A percentile compares a stretch with the other conserved stretches of the same genome.
Evolutionary conservation across 768 basidiomycete genomes (phyloP).

Genomic region (Trametes meyenii): DNA sequence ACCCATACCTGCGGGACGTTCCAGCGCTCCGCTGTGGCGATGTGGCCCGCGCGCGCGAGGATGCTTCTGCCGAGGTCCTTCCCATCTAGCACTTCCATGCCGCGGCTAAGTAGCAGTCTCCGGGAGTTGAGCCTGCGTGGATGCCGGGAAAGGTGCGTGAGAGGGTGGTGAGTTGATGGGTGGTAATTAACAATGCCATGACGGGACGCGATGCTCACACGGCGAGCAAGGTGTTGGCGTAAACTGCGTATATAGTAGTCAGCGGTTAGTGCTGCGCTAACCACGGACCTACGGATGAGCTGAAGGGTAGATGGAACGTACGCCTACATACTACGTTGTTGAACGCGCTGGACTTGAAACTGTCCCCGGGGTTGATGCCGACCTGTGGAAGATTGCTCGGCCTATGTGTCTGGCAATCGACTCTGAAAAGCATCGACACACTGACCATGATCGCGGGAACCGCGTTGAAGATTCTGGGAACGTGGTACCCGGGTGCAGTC

Average conservation of each 20-base stretch:
- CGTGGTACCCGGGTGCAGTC: too few relatives aligned
- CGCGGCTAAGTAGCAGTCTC: neutral
- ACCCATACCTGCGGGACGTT: too few relatives aligned
- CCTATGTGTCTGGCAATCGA: too few relatives aligned
- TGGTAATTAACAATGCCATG: too few relatives aligned
- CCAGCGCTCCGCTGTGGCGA: too few relatives aligned
- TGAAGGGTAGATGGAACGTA: neutral
- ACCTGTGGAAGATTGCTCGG: too few relatives aligned
- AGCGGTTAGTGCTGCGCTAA: neutral
- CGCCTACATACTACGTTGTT: neutral
- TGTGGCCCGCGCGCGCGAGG: too few relatives aligned
- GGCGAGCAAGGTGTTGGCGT: neutral
- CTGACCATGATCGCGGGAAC: too few relatives aligned
- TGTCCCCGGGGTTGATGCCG: too few relatives aligned
- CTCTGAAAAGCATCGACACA: too few relatives aligned
- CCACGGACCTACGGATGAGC: neutral
- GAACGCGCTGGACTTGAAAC: neutral
- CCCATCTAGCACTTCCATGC: neutral
- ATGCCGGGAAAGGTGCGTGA: neutral
- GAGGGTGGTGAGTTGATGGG: neutral
- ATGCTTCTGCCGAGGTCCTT: too few relatives aligned
- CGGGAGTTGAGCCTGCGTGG: neutral
- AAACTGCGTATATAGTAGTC: neutral
- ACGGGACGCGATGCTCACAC: neutral
- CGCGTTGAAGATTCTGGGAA: too few relatives aligned